Evolutionary conservation across 768 basidiomycete species (phyloP).

Genomic region (Melanogaster broomeanus): DNA sequence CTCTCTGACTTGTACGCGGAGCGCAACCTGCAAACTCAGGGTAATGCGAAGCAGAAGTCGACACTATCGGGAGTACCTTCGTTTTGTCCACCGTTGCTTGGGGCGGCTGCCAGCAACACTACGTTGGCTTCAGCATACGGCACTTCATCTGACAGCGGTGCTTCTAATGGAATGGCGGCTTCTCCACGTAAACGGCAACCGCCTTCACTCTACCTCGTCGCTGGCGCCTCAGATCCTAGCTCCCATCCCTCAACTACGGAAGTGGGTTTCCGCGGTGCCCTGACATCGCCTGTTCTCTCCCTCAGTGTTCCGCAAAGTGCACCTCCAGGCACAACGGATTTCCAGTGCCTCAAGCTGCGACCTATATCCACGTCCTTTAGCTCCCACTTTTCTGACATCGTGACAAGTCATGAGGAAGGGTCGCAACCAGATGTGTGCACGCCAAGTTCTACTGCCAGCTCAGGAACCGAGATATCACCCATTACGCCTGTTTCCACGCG

Average conservation of each 20-base stretch:
- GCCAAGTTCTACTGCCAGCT: conserved; percentile 48
- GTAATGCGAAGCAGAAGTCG: conserved; percentile 31
- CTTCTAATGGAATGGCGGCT: conserved; percentile 20
- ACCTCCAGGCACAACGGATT: conserved; percentile 62
- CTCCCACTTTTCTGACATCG: conserved; percentile 57
- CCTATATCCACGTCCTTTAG: conserved; percentile 80
- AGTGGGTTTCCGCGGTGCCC: conserved; percentile 9
- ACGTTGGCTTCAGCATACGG: conserved; percentile 16
- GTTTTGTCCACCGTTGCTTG: conserved; percentile 37
- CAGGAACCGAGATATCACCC: conserved; percentile 46
- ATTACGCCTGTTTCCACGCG: conserved; percentile 42
- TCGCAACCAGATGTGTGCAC: conserved; percentile 47
- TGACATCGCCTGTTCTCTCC: conserved; percentile 12
- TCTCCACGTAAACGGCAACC: conserved; percentile 30
- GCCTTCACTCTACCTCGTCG: conserved; percentile 32
- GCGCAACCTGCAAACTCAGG: conserved; percentile 21
- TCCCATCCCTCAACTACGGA: conserved; percentile 16
- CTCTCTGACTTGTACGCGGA: conserved; percentile 40
- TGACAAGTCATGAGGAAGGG: conserved; percentile 28
- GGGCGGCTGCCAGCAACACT: conserved; percentile 13
- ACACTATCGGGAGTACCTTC: conserved; percentile 39
- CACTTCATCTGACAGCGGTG: conserved; percentile 7
- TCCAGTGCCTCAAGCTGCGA: conserved; percentile 67
- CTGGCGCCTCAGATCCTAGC: conserved; percentile 16
- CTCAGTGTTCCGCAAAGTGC: conserved; percentile 54